Conservation (phyloP, 1,284 basidiomycete species). For the Boletellus sp. region DNA sequence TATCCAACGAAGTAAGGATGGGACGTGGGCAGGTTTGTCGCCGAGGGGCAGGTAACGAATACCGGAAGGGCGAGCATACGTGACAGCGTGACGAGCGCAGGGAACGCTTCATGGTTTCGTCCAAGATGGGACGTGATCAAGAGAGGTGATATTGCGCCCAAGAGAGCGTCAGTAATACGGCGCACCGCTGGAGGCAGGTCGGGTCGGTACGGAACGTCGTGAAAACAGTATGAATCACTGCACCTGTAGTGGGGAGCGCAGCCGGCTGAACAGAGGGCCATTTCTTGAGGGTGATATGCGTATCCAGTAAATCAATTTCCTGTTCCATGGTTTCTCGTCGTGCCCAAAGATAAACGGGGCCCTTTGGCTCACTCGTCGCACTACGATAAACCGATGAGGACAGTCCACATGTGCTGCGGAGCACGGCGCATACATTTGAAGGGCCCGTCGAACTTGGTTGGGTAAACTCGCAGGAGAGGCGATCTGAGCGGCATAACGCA, state of each 20-base stretch:
- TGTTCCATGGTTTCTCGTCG: slow-evolving; percentile 68
- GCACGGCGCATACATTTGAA: slow-evolving; percentile 50
- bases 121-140: slow-evolving; percentile 65
- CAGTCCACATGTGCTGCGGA: not conserved
- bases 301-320: slow-evolving; percentile 44
- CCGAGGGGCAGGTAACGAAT: slow-evolving; percentile 48
- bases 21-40: slow-evolving; percentile 54
- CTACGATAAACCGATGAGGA: slow-evolving; percentile 30
- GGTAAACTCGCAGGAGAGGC: slow-evolving; percentile 48
- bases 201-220: not conserved
- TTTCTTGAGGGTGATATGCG: slow-evolving; percentile 32
- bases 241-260: slow-evolving; percentile 49
- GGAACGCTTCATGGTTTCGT: slow-evolving; percentile 49
- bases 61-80: slow-evolving; percentile 53
- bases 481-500: slow-evolving; percentile 62
- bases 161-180: slow-evolving; percentile 47
- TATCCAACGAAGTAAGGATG: slow-evolving; percentile 54
- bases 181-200: slow-evolving; percentile 34
- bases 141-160: slow-evolving; percentile 51
- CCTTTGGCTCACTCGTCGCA: slow-evolving; percentile 62
- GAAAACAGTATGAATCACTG: slow-evolving; percentile 3
- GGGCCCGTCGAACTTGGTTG: slow-evolving; percentile 50
- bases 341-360: slow-evolving; percentile 73
- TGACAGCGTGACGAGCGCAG: slow-evolving; percentile 47
- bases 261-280: slow-evolving; percentile 52